Conservation (phyloP, 495 filamentous ascomycete species). For the Pyronema omphalodes region DNA sequence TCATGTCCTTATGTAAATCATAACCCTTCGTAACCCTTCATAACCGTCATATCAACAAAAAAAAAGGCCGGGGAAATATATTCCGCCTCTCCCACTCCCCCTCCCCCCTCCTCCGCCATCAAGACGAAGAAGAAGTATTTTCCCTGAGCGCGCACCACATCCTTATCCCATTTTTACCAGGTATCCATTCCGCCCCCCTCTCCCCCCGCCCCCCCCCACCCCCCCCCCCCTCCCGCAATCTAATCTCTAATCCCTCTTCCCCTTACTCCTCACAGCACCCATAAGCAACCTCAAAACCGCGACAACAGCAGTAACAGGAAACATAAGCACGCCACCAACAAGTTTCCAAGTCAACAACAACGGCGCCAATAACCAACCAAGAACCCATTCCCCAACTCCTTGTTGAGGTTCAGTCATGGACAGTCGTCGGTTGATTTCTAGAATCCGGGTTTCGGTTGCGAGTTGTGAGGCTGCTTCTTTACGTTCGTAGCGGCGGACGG, state of each 20-base stretch:
- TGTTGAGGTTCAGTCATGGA: constrained; percentile 18
- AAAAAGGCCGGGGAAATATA: no score
- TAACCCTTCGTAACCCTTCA: no score
- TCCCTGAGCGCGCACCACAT: no score
- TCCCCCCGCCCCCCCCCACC: no score
- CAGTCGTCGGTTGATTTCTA: constrained; percentile 46
- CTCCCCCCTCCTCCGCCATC: no score
- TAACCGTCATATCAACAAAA: no score
- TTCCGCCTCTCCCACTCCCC: no score
- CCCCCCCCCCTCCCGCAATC: no score
- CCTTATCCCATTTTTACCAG: no score
- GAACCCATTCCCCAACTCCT: background rate
- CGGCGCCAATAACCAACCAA: background rate
- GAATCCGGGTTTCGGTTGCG: constrained; percentile 58
- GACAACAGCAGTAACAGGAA: background rate
- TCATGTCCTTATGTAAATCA: no score
- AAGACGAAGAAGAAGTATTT: no score
- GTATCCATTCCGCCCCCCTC: no score
- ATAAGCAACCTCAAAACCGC: background rate
- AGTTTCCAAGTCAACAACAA: background rate
- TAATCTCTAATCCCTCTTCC: background rate
- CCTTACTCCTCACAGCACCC: background rate
- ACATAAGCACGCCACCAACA: background rate
- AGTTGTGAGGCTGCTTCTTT: constrained; percentile 50
- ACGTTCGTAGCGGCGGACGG: constrained; percentile 88